A percentile compares a stretch with the other conserved stretches of the same genome.
These are phyloP conservation scores for Orbilia oligospora DNA, from an alignment of 2,329 filamentous ascomycete genomes.

Conservation along the genomic window DNA sequence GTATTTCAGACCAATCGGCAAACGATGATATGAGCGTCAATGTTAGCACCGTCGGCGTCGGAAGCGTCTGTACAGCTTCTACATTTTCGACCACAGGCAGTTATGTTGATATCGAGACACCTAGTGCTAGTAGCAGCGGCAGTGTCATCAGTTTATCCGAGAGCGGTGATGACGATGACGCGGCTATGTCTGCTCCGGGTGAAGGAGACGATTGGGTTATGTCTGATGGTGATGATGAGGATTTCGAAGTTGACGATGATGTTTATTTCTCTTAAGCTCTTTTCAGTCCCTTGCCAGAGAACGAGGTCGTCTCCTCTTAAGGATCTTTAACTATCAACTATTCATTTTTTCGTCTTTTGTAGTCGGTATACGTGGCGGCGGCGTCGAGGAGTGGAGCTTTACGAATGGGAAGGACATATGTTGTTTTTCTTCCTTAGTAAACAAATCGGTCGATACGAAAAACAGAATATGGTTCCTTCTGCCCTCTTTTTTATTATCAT, in stretches of 20 bases:
- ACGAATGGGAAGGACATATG: no score
- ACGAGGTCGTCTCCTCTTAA: neutral
- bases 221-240: conserved; percentile 45
- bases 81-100: conserved; percentile 27
- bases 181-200: conserved; percentile 17
- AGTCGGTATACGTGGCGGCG: no score
- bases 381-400: no score
- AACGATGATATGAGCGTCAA: conserved; percentile 51
- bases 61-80: conserved; percentile 44
- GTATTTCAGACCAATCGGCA: conserved; percentile 28
- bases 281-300: neutral
- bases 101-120: conserved; percentile 30
- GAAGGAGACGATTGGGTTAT: conserved; percentile 43
- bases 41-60: conserved; percentile 46
- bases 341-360: no score
- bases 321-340: no score
- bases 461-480: no score
- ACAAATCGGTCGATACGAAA: no score
- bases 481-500: no score
- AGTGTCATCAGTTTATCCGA: conserved; percentile 46
- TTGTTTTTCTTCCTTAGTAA: no score
- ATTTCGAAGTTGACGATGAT: conserved; percentile 51
- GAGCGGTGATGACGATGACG: conserved; percentile 7
- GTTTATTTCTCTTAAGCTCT: conserved; percentile 26
- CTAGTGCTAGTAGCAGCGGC: conserved; percentile 26